Evolutionary conservation across 2,329 filamentous ascomycete genomes (phyloP), one percentile per base, ranked within the genome.

Genomic region (Penicillium sp.): DNA sequence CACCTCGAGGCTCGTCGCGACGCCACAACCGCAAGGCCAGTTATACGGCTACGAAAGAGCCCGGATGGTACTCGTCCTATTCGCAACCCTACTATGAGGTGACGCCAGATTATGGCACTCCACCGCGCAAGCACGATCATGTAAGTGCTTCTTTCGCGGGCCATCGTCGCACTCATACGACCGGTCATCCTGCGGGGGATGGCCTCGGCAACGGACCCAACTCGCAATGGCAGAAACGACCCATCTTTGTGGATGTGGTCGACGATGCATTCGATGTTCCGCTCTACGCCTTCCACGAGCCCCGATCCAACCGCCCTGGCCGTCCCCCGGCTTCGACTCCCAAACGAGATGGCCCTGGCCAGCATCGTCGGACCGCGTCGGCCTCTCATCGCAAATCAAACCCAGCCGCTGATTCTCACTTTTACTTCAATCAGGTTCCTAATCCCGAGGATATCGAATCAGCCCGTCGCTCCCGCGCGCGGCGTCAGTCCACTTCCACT

Each of bases 81-180:
- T 65, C 65, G 44, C 64, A 68, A 35, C 59, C 61, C 41, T 72
- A 69, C 55, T 69, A 73, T 52, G 67, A 73, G 32, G 44, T 60
- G 35, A 62, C 62, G 52, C 65, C 65, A 56, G 62, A 72, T 62
- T 63, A 74, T 70, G 61, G 70, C 68, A 62, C 71, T 46, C 66
- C 68, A 66, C 69, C 74, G 66, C 66, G 62, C 58, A 69, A 68
- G 60, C 71, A 75, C 64, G 76, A 80, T 66, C 74, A 76, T 80
- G 78, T 81, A 80, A 81, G 78, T 81, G 73, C 71, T 72, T 73
- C 68, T 66, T 63, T 59, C 59, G 63, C 64, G 60, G 63, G 56
- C 48, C 50, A 57, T 59, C 59, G 64, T 64, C 71, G 71, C 51
- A 66, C 66, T 57, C 72, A 73, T 56, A 70, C 71, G 59, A 67